Percentiles rank a stretch among this genome's conserved stretches.
phyloP scores from a whole-genome alignment of 2,329 filamentous ascomycete species.

The Colletotrichum lupini region DNA sequence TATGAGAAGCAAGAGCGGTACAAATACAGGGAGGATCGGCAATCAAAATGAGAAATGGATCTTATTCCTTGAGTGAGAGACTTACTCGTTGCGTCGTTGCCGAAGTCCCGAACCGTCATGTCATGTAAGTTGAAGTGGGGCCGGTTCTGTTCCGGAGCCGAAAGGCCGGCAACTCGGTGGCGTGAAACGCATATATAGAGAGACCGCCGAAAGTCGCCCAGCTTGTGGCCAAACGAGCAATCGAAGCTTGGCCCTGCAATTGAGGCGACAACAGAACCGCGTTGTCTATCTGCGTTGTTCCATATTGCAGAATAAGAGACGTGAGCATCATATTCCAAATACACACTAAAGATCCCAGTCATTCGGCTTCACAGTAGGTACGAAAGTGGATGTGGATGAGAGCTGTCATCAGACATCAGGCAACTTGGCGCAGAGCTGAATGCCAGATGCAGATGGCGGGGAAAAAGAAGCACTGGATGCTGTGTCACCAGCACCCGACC shows the following conservation, averaged over 20 bases:
- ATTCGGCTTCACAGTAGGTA: neutral
- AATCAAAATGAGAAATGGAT: neutral
- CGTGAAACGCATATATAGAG: neutral
- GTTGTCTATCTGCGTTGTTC: neutral
- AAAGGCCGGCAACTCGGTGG: neutral
- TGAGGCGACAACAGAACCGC: no score
- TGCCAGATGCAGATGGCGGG: neutral
- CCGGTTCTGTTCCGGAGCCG: neutral
- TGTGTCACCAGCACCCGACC: constrained; percentile 6
- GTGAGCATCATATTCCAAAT: neutral
- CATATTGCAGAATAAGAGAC: neutral
- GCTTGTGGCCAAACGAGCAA: neutral
- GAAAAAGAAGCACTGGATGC: neutral
- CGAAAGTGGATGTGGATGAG: neutral
- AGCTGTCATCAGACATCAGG: neutral
- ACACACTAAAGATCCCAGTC: no score
- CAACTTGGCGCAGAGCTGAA: neutral
- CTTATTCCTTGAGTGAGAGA: neutral
- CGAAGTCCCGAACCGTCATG: neutral
- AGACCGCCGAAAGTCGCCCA: neutral
- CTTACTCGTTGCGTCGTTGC: neutral
- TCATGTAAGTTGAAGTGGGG: neutral
- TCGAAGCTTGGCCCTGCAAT: neutral
- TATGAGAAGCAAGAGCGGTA: no score
- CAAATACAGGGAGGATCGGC: no score